phyloP scores from a whole-genome alignment of 192 early-diverging fungal species.

The Gorgonomyces haynaldii region DNA sequence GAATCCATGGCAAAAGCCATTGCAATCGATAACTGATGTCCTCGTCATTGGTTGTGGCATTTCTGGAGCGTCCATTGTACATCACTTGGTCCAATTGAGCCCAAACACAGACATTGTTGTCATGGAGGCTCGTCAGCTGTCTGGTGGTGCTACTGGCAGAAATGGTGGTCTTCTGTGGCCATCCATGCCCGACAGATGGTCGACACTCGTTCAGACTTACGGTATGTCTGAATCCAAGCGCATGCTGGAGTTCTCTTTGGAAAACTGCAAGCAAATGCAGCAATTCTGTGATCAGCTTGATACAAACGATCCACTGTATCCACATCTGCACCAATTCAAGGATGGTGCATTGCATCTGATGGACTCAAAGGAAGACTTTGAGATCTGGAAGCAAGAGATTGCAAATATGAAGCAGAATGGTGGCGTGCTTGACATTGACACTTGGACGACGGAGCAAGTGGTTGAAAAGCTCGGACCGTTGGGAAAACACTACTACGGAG shows the following conservation, averaged over 20 bases:
- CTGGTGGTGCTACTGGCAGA: slow-evolving; percentile 44
- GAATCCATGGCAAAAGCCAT: neutral
- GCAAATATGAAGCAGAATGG: slow-evolving; percentile 5
- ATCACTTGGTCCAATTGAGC: slow-evolving; percentile 20
- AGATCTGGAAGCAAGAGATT: slow-evolving; percentile 1
- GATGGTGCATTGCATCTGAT: slow-evolving; percentile 6
- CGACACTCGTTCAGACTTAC: slow-evolving; percentile 1
- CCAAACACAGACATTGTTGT: slow-evolving; percentile 22
- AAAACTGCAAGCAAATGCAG: neutral
- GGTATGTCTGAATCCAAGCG: slow-evolving; percentile 5
- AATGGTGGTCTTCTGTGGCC: slow-evolving; percentile 39
- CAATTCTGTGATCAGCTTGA: neutral
- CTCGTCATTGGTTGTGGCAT: slow-evolving; percentile 32
- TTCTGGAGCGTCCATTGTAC: slow-evolving; percentile 26
- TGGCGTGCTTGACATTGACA: slow-evolving; percentile 5
- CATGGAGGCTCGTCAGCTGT: slow-evolving; percentile 29
- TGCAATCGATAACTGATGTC: slow-evolving; percentile 9
- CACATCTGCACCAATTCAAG: slow-evolving; percentile 1
- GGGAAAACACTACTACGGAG: neutral
- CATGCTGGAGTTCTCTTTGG: slow-evolving; percentile 13
- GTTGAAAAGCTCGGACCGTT: neutral
- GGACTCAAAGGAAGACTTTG: neutral
- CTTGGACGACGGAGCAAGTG: slow-evolving; percentile 1
- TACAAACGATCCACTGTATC: neutral
- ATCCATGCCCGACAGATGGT: slow-evolving; percentile 10